phyloP scores from a whole-genome alignment of 768 basidiomycete species.

The Termitomyces sp. region DNA sequence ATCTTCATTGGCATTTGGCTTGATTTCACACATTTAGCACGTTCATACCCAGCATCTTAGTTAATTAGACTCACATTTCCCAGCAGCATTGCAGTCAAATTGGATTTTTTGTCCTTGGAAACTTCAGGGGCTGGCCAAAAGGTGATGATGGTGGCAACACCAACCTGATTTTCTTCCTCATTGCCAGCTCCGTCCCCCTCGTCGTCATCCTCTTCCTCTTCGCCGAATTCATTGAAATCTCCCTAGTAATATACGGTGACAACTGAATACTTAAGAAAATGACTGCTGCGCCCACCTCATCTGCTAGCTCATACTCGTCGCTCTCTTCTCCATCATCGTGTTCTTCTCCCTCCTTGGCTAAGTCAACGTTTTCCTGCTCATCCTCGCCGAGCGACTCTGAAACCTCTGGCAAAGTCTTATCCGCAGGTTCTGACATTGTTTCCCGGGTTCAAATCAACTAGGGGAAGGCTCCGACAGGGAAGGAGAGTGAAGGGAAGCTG shows the following conservation, averaged over 20 bases:
- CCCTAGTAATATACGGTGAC: conserved; percentile 4
- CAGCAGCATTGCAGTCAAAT: conserved; percentile 15
- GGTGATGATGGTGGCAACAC: background rate
- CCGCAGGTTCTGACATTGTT: conserved; percentile 13
- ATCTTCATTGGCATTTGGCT: conserved; percentile 24
- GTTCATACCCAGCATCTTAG: background rate
- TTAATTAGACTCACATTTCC: conserved; percentile 10
- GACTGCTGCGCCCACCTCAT: conserved; percentile 7
- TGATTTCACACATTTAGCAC: background rate
- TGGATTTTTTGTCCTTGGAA: conserved; percentile 2
- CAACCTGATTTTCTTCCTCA: conserved; percentile 7
- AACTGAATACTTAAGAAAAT: background rate
- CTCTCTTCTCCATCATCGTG: conserved; percentile 17
- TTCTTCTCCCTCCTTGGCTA: conserved; percentile 2
- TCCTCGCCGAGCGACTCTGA: conserved; percentile 8
- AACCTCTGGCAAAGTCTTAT: conserved; percentile 9
- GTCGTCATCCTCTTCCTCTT: conserved; percentile 14
- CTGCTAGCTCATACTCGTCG: conserved; percentile 16
- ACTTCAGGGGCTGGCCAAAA: background rate
- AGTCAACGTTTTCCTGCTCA: conserved; percentile 2
- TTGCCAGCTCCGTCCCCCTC: conserved; percentile 9
- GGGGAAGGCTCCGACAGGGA: background rate
- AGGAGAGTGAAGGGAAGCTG: conserved; percentile 8
- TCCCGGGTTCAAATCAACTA: background rate
- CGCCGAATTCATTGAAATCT: conserved; percentile 5